Percentiles rank a stretch among this genome's conserved stretches.
These are phyloP conservation scores for Aureobasidium sp. DNA, from an alignment of 2,329 filamentous ascomycete genomes.

Conservation along the genomic window DNA sequence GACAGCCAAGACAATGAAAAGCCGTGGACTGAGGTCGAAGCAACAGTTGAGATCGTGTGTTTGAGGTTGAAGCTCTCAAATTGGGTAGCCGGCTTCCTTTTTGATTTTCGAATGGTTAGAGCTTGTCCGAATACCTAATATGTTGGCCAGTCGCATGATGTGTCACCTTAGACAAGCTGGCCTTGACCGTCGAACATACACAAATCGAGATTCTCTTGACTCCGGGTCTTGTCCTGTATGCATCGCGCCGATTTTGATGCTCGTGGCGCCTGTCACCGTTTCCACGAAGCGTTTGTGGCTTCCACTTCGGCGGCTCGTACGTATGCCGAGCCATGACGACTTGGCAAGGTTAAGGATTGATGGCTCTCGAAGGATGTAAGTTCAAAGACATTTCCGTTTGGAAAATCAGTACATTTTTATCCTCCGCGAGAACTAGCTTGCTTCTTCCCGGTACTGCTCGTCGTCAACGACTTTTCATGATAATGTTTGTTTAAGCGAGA, in stretches of 20 bases:
- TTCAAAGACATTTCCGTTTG: no score
- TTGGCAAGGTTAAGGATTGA: background rate
- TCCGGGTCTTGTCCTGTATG: background rate
- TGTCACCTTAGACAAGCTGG: no score
- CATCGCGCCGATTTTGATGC: background rate
- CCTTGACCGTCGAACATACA: no score
- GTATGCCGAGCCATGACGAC: conserved; percentile 4
- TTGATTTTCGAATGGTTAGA: background rate
- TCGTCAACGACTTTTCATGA: background rate
- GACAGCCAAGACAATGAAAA: background rate
- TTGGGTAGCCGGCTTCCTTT: background rate
- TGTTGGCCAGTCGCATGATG: no score
- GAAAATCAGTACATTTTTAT: background rate
- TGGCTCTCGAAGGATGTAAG: background rate
- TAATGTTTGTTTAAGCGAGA: background rate
- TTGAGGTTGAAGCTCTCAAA: background rate
- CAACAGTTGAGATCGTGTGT: background rate
- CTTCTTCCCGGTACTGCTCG: background rate
- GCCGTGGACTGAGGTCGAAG: background rate
- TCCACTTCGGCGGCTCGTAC: background rate
- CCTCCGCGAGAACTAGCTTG: no score
- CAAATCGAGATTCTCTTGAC: no score
- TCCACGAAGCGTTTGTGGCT: background rate
- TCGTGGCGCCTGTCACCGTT: background rate
- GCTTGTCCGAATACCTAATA: no score